Evolutionary conservation across 768 basidiomycete species (phyloP).

Genomic region (Gloeophyllum trabeum): DNA sequence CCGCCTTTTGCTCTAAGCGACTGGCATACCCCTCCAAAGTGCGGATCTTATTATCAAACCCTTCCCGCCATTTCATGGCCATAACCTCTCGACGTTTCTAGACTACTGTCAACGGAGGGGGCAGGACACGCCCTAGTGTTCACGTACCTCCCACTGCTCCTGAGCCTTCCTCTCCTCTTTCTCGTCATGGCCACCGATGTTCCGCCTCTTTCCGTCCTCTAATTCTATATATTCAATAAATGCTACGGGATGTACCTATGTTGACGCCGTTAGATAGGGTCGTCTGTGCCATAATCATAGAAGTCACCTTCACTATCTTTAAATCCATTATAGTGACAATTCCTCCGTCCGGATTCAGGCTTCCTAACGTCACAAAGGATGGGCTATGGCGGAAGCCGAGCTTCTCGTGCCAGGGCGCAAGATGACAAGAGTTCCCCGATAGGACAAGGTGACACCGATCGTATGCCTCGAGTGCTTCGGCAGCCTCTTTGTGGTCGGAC

Average conservation of each 20-base stretch:
- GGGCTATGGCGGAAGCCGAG: conserved; percentile 66
- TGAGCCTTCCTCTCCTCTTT: conserved; percentile 53
- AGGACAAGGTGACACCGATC: conserved; percentile 53
- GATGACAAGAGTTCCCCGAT: conserved; percentile 75
- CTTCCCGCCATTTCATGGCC: conserved; percentile 42
- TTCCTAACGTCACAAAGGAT: conserved; percentile 67
- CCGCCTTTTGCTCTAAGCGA: conserved; percentile 49
- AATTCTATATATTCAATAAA: conserved; percentile 60
- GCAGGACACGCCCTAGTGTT: background rate
- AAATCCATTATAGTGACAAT: conserved; percentile 64
- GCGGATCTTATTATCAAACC: conserved; percentile 43
- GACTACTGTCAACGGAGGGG: background rate
- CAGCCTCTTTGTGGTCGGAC: conserved; percentile 62
- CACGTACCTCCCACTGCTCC: conserved; percentile 61
- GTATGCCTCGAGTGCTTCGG: conserved; percentile 76
- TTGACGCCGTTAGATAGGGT: too few species aligned
- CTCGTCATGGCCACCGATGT: conserved; percentile 56
- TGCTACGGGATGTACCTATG: conserved; percentile 60
- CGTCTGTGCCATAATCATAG: too few species aligned
- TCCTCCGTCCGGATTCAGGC: conserved; percentile 77
- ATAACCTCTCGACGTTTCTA: conserved; percentile 52
- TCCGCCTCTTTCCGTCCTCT: conserved; percentile 32
- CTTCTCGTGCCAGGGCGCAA: conserved; percentile 82
- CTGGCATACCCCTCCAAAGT: conserved; percentile 50
- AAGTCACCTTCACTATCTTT: conserved; percentile 48